A percentile compares a stretch with the other conserved stretches of the same genome.
Evolutionary conservation across 2,329 filamentous ascomycete genomes (phyloP).

Genomic region (Ceratocystis alfenasii): DNA sequence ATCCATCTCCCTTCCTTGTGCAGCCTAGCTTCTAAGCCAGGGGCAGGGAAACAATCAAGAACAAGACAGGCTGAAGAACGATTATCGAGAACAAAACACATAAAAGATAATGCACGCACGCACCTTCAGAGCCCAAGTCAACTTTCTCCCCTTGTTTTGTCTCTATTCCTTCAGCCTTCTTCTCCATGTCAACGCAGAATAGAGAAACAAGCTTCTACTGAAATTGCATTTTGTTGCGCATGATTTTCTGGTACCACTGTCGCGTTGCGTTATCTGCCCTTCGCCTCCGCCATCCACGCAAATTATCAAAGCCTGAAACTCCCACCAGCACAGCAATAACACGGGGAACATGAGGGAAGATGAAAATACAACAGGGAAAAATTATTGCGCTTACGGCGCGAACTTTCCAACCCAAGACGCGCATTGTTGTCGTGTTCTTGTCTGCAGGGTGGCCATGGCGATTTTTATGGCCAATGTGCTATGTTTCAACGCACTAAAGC

Average conservation of each 20-base stretch:
- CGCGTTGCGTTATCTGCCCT: background rate
- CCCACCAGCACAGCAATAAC: background rate
- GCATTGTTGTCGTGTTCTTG: background rate
- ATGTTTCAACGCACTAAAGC: background rate
- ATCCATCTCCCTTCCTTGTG: background rate
- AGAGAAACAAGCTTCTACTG: background rate
- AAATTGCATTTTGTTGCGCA: background rate
- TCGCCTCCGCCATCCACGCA: background rate
- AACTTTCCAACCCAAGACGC: background rate
- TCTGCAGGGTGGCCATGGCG: too few relatives aligned
- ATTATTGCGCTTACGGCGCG: background rate
- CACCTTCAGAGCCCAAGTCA: background rate
- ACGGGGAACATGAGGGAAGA: background rate
- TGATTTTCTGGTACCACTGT: background rate
- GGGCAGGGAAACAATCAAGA: background rate
- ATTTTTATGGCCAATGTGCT: background rate
- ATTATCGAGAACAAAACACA: background rate
- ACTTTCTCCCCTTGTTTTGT: background rate
- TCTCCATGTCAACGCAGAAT: background rate
- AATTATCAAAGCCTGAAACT: background rate
- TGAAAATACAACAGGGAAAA: too few relatives aligned
- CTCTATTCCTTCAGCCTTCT: slow-evolving; percentile 10
- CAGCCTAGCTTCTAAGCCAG: background rate
- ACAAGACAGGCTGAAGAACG: background rate
- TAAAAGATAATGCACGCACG: background rate